Evolutionary conservation across 129 eudicot species (phyloP), one percentile per base, ranked within the genome.

Genomic region (Chrysanthemum seticuspe): DNA sequence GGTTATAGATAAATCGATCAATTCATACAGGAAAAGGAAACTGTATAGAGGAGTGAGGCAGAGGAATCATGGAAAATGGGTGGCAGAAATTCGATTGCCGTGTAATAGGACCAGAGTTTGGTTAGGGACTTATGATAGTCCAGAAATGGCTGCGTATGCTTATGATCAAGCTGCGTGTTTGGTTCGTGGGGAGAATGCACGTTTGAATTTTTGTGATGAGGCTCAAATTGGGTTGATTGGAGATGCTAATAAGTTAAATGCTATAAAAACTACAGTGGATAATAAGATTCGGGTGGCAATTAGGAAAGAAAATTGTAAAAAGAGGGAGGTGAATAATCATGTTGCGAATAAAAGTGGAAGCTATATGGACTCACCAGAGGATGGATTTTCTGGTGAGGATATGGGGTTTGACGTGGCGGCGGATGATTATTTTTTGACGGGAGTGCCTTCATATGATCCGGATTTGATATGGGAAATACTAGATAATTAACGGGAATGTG

Each of bases 121-220:
- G 92, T 74, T 91, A 23, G 97, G 97, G 7, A 88, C 97, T 66
- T 91, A 88, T 12, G 96, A 91, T 13, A 76, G 86, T 2, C 86
- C 96, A 2, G 96, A 88, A 54, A 84, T 89, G 31, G 97, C 96
- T 5, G 97, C 97, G 0, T 91, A 82, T 80, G 97, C 97, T 11
- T 91, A 91, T 65, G 92, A 91, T 70, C 76, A 88, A 29, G 97
- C 97, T 1, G 97, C 97, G 0, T 86, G 84, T 58, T 86, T 84
- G 86, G 84, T 91, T 3, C 89, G 97, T 2, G 97, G 97, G 0
- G 88, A 88, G 56, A 85, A 88, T 44, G 97, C 97, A 0, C 82
- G 90, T 8, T 70, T 91, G 74, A 88, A 91, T 67, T 91, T 91
- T 54, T 61, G 74, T 5, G 92, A 88, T 72, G 82, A 80, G 18